A percentile compares a stretch with the other conserved stretches of the same genome.
Evolutionary conservation across 148 eudicot genomes (phyloP).

Genomic region (Amaranthus palmeri): DNA sequence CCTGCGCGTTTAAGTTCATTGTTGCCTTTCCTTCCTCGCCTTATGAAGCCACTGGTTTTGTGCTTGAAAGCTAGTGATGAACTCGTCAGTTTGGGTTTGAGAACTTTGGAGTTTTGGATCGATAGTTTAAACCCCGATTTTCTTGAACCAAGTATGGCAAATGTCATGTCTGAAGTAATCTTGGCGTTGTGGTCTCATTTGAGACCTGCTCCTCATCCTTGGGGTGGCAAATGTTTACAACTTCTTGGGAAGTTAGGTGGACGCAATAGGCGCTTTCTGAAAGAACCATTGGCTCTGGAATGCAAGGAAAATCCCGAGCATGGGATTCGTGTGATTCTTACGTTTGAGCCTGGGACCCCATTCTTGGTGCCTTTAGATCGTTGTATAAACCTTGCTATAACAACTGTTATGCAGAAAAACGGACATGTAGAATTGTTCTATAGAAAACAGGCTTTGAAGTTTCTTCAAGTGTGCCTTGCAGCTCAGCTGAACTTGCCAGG

Average conservation of each 20-base stretch:
- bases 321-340: slow-evolving; percentile 93
- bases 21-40: slow-evolving; percentile 88
- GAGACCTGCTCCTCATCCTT: slow-evolving; percentile 85
- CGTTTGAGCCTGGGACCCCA: slow-evolving; percentile 93
- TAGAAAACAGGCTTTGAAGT: slow-evolving; percentile 84
- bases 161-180: slow-evolving; percentile 93
- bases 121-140: slow-evolving; percentile 99
- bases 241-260: slow-evolving; percentile 98
- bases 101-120: slow-evolving; percentile 97
- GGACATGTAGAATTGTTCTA: slow-evolving; percentile 72
- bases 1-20: slow-evolving; percentile 96
- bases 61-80: slow-evolving; percentile 86
- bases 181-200: slow-evolving; percentile 94
- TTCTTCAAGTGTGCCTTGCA: slow-evolving; percentile 82
- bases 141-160: slow-evolving; percentile 98
- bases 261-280: slow-evolving; percentile 90
- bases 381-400: slow-evolving; percentile 89
- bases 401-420: slow-evolving; percentile 83
- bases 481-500: slow-evolving; percentile 96
- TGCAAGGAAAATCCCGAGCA: slow-evolving; percentile 99
- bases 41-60: slow-evolving; percentile 95
- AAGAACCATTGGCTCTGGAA: slow-evolving; percentile 94
- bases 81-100: slow-evolving; percentile 81
- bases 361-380: slow-evolving; percentile 98
- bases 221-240: slow-evolving; percentile 93